A percentile compares a stretch with the other conserved stretches of the same genome.
These are phyloP conservation scores for Knufia fluminis DNA, from an alignment of 2,329 filamentous ascomycete species.

Conservation along the genomic window DNA sequence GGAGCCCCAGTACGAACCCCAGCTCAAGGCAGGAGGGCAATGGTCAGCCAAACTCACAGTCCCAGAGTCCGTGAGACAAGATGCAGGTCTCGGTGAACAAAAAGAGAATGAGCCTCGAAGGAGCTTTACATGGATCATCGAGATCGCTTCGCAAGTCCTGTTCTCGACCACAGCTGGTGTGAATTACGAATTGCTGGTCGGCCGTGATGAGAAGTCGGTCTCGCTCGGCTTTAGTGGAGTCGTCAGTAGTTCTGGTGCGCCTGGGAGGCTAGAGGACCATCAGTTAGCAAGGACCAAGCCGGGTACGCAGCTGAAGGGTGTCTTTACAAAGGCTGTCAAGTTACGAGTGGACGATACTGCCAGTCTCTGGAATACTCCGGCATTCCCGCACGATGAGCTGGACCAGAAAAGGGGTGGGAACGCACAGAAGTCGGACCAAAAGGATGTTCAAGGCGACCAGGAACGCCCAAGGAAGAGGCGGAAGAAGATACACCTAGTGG, in stretches of 20 bases:
- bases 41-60: conserved; percentile 76
- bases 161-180: conserved; percentile 86
- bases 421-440: conserved; percentile 20
- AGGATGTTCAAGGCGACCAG: conserved; percentile 21
- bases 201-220: conserved; percentile 74
- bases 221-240: conserved; percentile 54
- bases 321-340: conserved; percentile 73
- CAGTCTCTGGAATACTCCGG: conserved; percentile 85
- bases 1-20: conserved; percentile 88
- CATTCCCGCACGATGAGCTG: conserved; percentile 49
- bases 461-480: conserved; percentile 42
- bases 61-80: conserved; percentile 65
- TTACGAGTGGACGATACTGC: conserved; percentile 80
- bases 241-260: conserved; percentile 42
- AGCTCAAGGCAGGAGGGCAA: conserved; percentile 83
- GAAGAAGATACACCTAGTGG: conserved; percentile 79
- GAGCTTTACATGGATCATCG: conserved; percentile 76
- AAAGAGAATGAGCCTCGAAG: conserved; percentile 33
- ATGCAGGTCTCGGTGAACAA: conserved; percentile 41
- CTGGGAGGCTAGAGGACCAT: conserved; percentile 68
- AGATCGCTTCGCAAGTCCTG: conserved; percentile 84
- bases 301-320: conserved; percentile 55
- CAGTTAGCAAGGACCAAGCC: conserved; percentile 51
- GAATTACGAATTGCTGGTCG: conserved; percentile 76
- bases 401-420: conserved; percentile 24